Percentiles rank a stretch among this genome's conserved stretches.
phyloP scores from a whole-genome alignment of 495 filamentous ascomycete species.

The Talaromyces borbonicus region DNA sequence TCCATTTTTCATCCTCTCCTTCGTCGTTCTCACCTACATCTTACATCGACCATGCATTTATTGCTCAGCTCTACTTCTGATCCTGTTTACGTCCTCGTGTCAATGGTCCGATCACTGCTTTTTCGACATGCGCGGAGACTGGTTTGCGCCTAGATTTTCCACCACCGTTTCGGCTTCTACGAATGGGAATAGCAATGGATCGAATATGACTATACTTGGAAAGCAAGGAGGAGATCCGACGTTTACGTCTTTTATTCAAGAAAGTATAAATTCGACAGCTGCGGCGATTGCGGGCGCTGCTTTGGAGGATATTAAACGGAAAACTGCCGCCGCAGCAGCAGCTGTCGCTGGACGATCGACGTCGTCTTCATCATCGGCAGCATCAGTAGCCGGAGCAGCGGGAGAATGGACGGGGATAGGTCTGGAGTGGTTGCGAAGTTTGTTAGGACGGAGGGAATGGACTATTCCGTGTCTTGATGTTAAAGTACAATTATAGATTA shows the following conservation, averaged over 20 bases:
- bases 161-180: slow-evolving; percentile 10
- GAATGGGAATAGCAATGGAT: background rate
- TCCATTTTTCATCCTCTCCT: slow-evolving; percentile 79
- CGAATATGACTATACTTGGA: background rate
- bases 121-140: slow-evolving; percentile 73
- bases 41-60: slow-evolving; percentile 85
- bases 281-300: slow-evolving; percentile 56
- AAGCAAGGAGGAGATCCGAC: background rate
- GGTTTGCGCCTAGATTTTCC: slow-evolving; percentile 60
- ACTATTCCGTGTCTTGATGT: slow-evolving; percentile 76
- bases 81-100: slow-evolving; percentile 81
- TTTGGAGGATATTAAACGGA: slow-evolving; percentile 49
- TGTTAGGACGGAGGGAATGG: slow-evolving; percentile 70
- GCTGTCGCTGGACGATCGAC: slow-evolving; percentile 5
- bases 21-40: slow-evolving; percentile 83
- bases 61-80: slow-evolving; percentile 80
- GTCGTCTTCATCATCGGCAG: slow-evolving; percentile 22
- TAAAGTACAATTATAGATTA: slow-evolving; percentile 54
- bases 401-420: slow-evolving; percentile 72
- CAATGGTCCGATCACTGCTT: slow-evolving; percentile 88
- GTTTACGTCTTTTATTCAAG: slow-evolving; percentile 43
- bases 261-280: slow-evolving; percentile 57
- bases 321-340: background rate
- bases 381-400: slow-evolving; percentile 9
- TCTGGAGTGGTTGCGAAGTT: slow-evolving; percentile 69